Evolutionary conservation across 2,329 filamentous ascomycete species (phyloP), one percentile per base, ranked within the genome.

Genomic region (Aspergillus costaricaensis): DNA sequence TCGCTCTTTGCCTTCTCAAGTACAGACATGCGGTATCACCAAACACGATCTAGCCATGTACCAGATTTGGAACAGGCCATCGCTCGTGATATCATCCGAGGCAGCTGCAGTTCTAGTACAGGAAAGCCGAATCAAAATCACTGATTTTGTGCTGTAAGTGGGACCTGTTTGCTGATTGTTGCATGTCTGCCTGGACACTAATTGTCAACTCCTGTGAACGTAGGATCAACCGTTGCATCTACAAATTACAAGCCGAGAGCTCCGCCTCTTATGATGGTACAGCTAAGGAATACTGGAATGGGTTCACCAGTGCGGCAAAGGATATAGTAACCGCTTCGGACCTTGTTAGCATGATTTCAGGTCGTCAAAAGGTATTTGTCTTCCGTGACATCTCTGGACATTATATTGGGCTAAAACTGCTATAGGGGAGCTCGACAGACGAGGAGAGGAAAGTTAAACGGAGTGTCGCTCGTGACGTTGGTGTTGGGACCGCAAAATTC

Each of bases 11-110:
- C 50, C 50, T 12, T 19, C 50, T 12, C 27, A 39, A 3, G 27
- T 53, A 7, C 50, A 53, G 14, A 36, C 15, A 14, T 57, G 55
- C 25, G 41, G 19, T 14, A 57, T 57, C 44, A 51, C 55, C 2
- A 21, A 57, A 15, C 44, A 53, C 5, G 32, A 39, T 39, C 32
- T 53, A 12, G 50, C 50, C 8, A 53, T 53, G 50, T 53, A 53
- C 12, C 50, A 21, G 7, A 53, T 53, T 17, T 53, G 50, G 50
- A 53, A 53, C 32, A n/a, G n/a, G 8, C 50, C 50, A 25, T 23
- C 50, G 10, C n/a, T 38, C 23, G 7, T 2, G 2, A 6, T 53
- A 27, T 53, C 50, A 1, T 8, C 44, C 6, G 44, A 49, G n/a
- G 23, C 44, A 15, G 44, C 44, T n/a, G 44, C 44, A 25, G 21